Conservation (phyloP, 371 early-diverging fungal genomes). For the Blastocladiella emersonii region DNA sequence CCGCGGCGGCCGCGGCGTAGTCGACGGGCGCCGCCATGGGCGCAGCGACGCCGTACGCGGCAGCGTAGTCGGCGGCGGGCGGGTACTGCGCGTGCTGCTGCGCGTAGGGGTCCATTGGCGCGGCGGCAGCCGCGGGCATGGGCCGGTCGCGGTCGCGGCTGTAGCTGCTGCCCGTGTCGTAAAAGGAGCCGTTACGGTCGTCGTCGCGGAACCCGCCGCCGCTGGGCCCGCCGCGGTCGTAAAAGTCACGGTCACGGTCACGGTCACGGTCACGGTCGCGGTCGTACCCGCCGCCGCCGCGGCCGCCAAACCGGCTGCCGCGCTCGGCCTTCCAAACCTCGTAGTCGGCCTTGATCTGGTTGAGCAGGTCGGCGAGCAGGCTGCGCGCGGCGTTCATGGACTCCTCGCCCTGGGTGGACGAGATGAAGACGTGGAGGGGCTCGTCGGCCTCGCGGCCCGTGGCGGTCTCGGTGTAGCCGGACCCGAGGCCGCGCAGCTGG, state of each 20-base stretch:
- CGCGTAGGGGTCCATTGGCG: background rate
- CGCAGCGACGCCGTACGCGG: slow-evolving; percentile 16
- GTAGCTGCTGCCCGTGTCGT: background rate
- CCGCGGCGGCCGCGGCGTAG: slow-evolving; percentile 3
- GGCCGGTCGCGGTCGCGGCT: background rate
- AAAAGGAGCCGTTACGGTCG: background rate
- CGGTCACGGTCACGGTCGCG: too few species aligned
- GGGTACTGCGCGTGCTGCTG: background rate
- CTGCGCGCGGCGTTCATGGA: slow-evolving; percentile 49
- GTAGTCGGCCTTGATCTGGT: slow-evolving; percentile 57
- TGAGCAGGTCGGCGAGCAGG: slow-evolving; percentile 57
- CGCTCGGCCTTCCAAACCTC: slow-evolving; percentile 32
- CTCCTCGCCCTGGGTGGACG: slow-evolving; percentile 50
- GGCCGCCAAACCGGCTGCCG: background rate
- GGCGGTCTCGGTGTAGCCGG: slow-evolving; percentile 55
- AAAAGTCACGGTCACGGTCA: background rate
- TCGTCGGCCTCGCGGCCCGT: slow-evolving; percentile 61
- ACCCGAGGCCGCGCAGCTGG: slow-evolving; percentile 67
- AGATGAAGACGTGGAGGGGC: slow-evolving; percentile 59
- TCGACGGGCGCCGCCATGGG: slow-evolving; percentile 1
- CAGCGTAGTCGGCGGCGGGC: slow-evolving; percentile 17
- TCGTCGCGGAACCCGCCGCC: background rate
- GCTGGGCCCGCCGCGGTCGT: too few species aligned
- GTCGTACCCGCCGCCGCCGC: background rate
- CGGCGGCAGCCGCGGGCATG: background rate